Conservation (phyloP, 2,329 filamentous ascomycete species). For the Akanthomyces lecanii region DNA sequence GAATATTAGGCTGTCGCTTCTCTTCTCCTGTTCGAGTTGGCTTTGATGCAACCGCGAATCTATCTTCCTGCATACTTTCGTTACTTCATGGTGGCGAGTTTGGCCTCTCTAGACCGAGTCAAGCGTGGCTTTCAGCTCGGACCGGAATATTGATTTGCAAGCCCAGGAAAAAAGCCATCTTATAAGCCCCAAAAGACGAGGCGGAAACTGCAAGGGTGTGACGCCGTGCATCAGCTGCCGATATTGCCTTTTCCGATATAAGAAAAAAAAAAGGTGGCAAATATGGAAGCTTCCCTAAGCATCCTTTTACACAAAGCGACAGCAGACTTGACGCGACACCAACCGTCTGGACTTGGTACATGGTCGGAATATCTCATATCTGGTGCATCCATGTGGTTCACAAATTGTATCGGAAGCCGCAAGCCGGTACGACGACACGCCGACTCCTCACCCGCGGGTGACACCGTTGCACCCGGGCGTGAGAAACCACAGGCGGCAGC, state of each 20-base stretch:
- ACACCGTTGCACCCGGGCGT: background rate
- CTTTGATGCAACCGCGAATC: background rate
- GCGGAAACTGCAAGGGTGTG: background rate
- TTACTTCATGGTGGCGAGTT: background rate
- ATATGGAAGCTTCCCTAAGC: constrained; percentile 4
- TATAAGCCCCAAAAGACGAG: background rate
- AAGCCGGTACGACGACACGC: background rate
- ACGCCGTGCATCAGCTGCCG: background rate
- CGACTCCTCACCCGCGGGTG: background rate
- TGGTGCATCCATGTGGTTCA: constrained; percentile 11
- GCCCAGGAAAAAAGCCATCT: background rate
- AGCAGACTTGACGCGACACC: background rate
- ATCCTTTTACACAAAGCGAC: background rate
- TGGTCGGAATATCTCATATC: background rate
- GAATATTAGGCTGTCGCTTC: background rate
- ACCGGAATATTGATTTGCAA: background rate
- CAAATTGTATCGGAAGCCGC: constrained; percentile 9
- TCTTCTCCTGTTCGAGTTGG: background rate
- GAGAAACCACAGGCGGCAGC: background rate
- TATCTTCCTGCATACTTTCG: background rate
- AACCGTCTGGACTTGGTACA: background rate
- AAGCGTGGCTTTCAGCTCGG: constrained; percentile 1
- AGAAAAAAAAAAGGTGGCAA: background rate
- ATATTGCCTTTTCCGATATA: background rate
- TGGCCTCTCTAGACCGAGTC: background rate